Evolutionary conservation across 2,329 filamentous ascomycete species (phyloP).

Genomic region (Emmonsiellopsis sp.): DNA sequence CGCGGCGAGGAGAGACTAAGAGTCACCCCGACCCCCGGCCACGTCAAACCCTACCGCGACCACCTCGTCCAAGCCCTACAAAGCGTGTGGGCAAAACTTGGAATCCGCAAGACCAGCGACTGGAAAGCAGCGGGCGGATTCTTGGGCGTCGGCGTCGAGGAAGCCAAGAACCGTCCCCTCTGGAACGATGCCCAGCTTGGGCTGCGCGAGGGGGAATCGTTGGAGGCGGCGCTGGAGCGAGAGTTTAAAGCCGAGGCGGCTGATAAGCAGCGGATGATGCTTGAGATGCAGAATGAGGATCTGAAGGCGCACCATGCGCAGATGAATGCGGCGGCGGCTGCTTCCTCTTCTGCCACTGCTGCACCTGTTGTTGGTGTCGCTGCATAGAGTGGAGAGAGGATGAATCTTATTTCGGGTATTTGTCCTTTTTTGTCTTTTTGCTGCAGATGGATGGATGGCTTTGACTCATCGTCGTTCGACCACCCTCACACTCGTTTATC

Average conservation of each 20-base stretch:
- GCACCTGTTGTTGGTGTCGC: slow-evolving; percentile 6
- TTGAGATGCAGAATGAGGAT: slow-evolving; percentile 11
- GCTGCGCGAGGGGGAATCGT: slow-evolving; percentile 49
- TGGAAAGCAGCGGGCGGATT: slow-evolving; percentile 90
- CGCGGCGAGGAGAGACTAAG: slow-evolving; percentile 95
- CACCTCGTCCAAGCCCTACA: slow-evolving; percentile 78
- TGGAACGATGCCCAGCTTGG: slow-evolving; percentile 89
- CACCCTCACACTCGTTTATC: no score
- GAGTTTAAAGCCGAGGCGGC: slow-evolving; percentile 20
- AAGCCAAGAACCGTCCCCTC: slow-evolving; percentile 56
- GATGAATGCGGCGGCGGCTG: not conserved
- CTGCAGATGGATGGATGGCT: no score
- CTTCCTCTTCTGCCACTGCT: not conserved
- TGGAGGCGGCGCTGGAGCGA: slow-evolving; percentile 48
- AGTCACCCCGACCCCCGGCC: slow-evolving; percentile 91
- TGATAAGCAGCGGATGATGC: slow-evolving; percentile 10
- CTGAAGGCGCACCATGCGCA: slow-evolving; percentile 10
- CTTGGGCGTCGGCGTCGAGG: slow-evolving; percentile 76
- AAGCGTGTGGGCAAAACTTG: slow-evolving; percentile 77
- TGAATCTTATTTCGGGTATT: not conserved
- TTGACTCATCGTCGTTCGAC: not conserved
- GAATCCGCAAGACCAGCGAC: slow-evolving; percentile 84
- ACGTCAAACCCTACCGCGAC: slow-evolving; percentile 74
- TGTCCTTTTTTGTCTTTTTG: not conserved
- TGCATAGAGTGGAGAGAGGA: slow-evolving; percentile 1